Conservation (phyloP, 805 yeast genomes). For the Vanderwaltozyma tropicalis region DNA sequence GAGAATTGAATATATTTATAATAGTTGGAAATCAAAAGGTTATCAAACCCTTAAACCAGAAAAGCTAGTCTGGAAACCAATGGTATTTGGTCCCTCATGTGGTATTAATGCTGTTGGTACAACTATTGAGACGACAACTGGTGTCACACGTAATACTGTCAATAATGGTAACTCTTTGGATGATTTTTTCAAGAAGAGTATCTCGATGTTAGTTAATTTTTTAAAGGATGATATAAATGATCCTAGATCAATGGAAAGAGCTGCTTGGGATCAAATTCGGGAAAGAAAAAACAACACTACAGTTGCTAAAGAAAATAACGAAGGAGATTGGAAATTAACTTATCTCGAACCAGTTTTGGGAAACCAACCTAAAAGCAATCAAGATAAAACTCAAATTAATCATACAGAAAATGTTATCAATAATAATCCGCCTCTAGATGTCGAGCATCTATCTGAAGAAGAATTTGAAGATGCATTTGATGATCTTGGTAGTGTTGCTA, state of each 20-base stretch:
- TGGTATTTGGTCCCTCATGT: constrained; percentile 77
- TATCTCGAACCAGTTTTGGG: constrained; percentile 8
- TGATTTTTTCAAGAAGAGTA: constrained; percentile 34
- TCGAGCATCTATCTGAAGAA: constrained; percentile 6
- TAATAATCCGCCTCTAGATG: constrained; percentile 6
- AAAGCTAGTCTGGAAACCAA: constrained; percentile 66
- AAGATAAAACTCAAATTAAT: constrained; percentile 1
- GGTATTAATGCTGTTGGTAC: constrained; percentile 51
- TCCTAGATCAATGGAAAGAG: constrained; percentile 48
- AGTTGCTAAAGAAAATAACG: constrained; percentile 17
- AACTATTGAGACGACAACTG: constrained; percentile 22
- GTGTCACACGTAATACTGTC: constrained; percentile 7
- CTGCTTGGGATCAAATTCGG: constrained; percentile 31
- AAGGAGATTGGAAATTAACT: constrained; percentile 3
- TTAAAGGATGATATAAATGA: constrained; percentile 61
- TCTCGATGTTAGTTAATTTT: constrained; percentile 48
- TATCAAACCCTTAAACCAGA: constrained; percentile 43
- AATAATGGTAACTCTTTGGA: constrained; percentile 5
- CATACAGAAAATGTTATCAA: constrained; percentile 30
- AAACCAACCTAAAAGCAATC: neutral
- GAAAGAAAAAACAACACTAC: neutral
- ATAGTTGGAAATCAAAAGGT: constrained; percentile 44
- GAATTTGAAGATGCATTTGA: constrained; percentile 15
- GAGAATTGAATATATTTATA: constrained; percentile 30
- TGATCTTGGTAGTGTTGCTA: constrained; percentile 9